Percentiles rank a stretch among this genome's conserved stretches.
phyloP scores from a whole-genome alignment of 768 basidiomycete species.

The Neoboletus brunneissimus region DNA sequence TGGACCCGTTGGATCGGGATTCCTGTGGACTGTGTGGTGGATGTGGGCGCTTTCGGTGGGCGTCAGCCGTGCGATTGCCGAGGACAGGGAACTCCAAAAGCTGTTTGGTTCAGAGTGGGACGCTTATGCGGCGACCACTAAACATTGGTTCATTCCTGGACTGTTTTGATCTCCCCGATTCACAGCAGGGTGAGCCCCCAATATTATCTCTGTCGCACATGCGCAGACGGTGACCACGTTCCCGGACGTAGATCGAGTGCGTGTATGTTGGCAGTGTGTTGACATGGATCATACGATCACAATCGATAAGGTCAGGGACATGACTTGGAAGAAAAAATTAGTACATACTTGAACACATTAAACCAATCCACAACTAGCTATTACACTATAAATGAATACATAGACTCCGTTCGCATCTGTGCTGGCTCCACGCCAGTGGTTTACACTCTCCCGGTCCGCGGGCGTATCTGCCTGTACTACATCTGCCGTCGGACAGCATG shows the following conservation, averaged over 20 bases:
- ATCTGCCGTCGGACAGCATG: background rate
- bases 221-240: background rate
- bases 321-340: background rate
- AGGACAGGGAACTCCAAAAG: constrained; percentile 49
- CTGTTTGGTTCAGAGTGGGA: constrained; percentile 49
- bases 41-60: constrained; percentile 47
- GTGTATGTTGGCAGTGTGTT: background rate
- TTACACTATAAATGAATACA: background rate
- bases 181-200: background rate
- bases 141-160: constrained; percentile 51
- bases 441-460: background rate
- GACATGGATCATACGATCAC: background rate
- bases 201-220: no score
- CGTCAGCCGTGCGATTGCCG: constrained; percentile 47
- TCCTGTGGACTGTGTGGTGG: constrained; percentile 46
- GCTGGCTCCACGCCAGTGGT: background rate
- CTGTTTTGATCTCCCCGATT: constrained; percentile 29
- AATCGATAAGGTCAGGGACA: background rate
- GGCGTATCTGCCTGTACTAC: background rate
- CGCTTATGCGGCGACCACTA: constrained; percentile 42
- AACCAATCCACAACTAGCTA: background rate
- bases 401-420: background rate
- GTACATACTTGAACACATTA: background rate
- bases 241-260: background rate
- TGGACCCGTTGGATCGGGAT: constrained; percentile 30